Percentiles rank a stretch among this genome's conserved stretches.
Conservation (phyloP, 257 asterid species). For the Plectranthus barbatus region DNA sequence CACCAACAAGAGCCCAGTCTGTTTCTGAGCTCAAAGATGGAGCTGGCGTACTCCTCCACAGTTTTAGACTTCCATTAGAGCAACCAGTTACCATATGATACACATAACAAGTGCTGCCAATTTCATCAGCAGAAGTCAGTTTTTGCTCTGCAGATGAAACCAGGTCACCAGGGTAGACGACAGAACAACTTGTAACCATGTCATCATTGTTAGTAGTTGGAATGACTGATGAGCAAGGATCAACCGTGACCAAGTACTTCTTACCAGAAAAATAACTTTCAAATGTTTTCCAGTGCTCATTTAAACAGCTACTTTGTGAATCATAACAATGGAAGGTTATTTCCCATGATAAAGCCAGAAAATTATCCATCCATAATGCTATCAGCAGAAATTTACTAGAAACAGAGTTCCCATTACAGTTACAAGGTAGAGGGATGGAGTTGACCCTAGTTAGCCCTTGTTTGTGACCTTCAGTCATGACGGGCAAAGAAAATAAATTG, state of each 20-base stretch:
- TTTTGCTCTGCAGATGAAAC: constrained; percentile 35
- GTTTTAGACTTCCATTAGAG: constrained; percentile 55
- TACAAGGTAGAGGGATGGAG: constrained; percentile 57
- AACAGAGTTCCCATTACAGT: constrained; percentile 35
- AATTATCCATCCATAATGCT: constrained; percentile 64
- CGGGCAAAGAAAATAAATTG: constrained; percentile 49
- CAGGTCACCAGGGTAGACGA: constrained; percentile 43
- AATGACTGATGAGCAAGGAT: constrained; percentile 60
- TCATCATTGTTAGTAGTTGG: constrained; percentile 53
- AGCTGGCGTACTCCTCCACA: constrained; percentile 77
- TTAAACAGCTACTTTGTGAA: constrained; percentile 28
- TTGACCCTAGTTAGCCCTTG: constrained; percentile 48
- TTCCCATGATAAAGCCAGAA: constrained; percentile 82
- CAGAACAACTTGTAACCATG: constrained; percentile 59
- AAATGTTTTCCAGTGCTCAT: constrained; percentile 39
- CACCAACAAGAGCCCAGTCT: constrained; percentile 79
- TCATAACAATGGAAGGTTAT: constrained; percentile 48
- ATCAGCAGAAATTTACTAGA: constrained; percentile 63
- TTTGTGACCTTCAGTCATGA: constrained; percentile 31
- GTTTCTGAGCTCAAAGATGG: constrained; percentile 30
- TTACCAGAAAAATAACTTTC: constrained; percentile 49
- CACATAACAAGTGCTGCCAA: constrained; percentile 36
- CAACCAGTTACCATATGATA: constrained; percentile 85
- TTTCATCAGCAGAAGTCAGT: constrained; percentile 26
- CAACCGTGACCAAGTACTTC: constrained; percentile 41